Evolutionary conservation across 306 rosid genomes (phyloP).

Genomic region (Sindora glabra): DNA sequence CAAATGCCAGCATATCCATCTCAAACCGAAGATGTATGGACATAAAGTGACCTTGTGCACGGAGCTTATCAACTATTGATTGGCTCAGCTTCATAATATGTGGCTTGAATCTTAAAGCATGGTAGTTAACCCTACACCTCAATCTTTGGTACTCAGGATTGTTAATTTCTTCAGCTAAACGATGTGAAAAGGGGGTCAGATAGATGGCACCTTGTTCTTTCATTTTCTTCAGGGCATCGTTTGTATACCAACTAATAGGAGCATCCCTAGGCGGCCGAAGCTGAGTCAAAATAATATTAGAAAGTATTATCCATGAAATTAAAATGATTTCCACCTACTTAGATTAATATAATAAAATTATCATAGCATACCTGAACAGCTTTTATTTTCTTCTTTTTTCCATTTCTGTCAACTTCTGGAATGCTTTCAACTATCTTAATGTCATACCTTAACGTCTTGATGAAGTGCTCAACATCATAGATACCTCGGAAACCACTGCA

Average conservation of each 20-base stretch:
- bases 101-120: constrained; percentile 89
- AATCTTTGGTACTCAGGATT: constrained; percentile 86
- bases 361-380: constrained; percentile 62
- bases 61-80: constrained; percentile 89
- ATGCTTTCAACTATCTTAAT: constrained; percentile 76
- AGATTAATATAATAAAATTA: constrained; percentile 4
- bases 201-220: constrained; percentile 84
- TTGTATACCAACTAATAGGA: constrained; percentile 79
- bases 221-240: constrained; percentile 76
- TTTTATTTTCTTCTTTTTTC: constrained; percentile 82
- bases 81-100: constrained; percentile 81
- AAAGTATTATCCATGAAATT: constrained; percentile 8
- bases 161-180: constrained; percentile 93
- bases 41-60: constrained; percentile 83
- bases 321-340: constrained; percentile 8
- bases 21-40: constrained; percentile 98
- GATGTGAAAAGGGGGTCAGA: constrained; percentile 98
- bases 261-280: constrained; percentile 92
- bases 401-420: constrained; percentile 69
- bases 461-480: constrained; percentile 93
- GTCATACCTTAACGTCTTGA: constrained; percentile 66
- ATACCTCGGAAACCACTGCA: constrained; percentile 90
- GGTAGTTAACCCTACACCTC: constrained; percentile 96
- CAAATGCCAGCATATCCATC: constrained; percentile 99
- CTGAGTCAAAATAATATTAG: constrained; percentile 38